Evolutionary conservation across 192 early-diverging fungal species (phyloP), one percentile per base, ranked within the genome.

Genomic region (Backusella tuberculispora): DNA sequence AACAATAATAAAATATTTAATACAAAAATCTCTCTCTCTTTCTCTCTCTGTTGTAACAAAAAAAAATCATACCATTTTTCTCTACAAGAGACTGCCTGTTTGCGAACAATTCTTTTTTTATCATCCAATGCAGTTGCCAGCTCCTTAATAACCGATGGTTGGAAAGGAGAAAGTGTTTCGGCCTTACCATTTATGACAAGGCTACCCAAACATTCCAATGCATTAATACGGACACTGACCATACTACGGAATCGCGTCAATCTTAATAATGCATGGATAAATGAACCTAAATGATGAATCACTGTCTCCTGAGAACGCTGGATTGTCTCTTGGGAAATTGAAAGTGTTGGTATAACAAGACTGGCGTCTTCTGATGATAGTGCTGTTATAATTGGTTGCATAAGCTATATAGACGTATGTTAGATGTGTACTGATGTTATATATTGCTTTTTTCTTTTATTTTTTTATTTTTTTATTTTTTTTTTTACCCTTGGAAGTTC

Each of bases 41-140:
- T n/a, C n/a, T n/a, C n/a, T n/a, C n/a, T n/a, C n/a, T n/a, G n/a
- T n/a, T n/a, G n/a, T n/a, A n/a, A n/a, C n/a, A n/a, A 34, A 34
- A 69, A 14, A 19, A 50, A 17, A 71, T 69, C 37, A 2, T 74
- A 95, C 96, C 96, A 99, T 72, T 90, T 91, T 78, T 88, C 92
- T 64, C 95, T 83, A 43, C 94, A 92, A 69, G 94, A 90, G 9
- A 93, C 95, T 6, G 96, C 98, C 73, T 95, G 91, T 70, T 85
- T 86, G 42, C 98, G 84, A 15, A 99, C 98, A 38, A 90, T 47
- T 26, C 96, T 87, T 81, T 97, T 97, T 29, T 82, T 91, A 80
- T 99, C 98, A 83, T 99, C 96, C 66, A 97, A 76, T 0, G 88
- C 88, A n/a, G 48, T 73, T 1, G 80, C 82, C 37, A 99, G 82